A percentile compares a stretch with the other conserved stretches of the same genome.
Conservation (phyloP, 345 rosid species). For the Linum tenue region DNA sequence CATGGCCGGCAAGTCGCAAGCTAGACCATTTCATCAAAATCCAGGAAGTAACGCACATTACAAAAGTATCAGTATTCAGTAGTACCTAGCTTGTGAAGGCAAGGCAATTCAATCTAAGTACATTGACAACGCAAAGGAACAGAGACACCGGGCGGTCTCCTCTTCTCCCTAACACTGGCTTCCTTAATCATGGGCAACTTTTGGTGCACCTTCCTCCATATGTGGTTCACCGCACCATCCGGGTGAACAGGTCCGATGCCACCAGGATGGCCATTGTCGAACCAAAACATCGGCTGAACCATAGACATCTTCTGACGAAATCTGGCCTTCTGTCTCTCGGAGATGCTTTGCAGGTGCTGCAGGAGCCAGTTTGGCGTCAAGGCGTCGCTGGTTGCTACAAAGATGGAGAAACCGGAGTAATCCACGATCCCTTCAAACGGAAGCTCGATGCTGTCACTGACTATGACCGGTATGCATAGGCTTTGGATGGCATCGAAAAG, state of each 20-base stretch:
- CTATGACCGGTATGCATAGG: conserved; percentile 83
- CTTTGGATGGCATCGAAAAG: conserved; percentile 95
- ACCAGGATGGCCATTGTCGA: conserved; percentile 48
- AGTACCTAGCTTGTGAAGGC: no score
- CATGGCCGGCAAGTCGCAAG: no score
- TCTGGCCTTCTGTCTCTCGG: conserved; percentile 38
- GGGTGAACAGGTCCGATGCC: conserved; percentile 64
- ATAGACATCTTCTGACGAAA: conserved; percentile 47
- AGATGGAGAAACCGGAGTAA: conserved; percentile 67
- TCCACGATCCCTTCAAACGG: conserved; percentile 85
- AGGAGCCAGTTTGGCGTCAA: conserved; percentile 66
- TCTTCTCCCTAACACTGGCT: conserved; percentile 54
- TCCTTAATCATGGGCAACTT: conserved; percentile 70
- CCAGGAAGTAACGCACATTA: no score
- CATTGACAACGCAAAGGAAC: conserved; percentile 80
- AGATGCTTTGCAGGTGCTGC: conserved; percentile 44
- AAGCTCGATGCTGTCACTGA: conserved; percentile 81
- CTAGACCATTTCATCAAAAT: no score
- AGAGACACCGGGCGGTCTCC: conserved; percentile 60
- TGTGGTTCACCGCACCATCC: conserved; percentile 77
- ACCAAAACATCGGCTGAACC: conserved; percentile 56
- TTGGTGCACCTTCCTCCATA: conserved; percentile 75
- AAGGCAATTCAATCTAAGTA: conserved; percentile 26
- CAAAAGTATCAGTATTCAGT: no score
- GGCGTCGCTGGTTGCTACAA: conserved; percentile 61